phyloP scores from a whole-genome alignment of 1,139 yeast genomes.

The Hemisphaericaspora subhashii region DNA sequence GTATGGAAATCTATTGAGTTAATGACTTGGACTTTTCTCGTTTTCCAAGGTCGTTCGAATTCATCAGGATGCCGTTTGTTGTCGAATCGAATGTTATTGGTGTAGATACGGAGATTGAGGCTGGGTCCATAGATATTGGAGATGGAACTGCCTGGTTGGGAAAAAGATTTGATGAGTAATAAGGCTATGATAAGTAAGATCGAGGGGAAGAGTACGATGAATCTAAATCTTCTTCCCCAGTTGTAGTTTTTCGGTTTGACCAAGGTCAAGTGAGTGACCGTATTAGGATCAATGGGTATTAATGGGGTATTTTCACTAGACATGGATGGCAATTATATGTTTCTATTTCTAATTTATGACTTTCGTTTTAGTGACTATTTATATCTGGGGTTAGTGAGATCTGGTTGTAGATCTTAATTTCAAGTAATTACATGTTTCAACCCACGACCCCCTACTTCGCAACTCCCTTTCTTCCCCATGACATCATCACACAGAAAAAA shows the following conservation, averaged over 20 bases:
- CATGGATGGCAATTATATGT: background rate
- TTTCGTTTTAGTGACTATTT: too few species aligned
- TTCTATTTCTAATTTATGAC: background rate
- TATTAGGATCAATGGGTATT: background rate
- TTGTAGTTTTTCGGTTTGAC: background rate
- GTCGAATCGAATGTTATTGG: conserved; percentile 56
- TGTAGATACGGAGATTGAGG: conserved; percentile 42
- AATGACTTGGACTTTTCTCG: conserved; percentile 33
- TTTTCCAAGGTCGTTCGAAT: conserved; percentile 47
- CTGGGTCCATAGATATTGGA: conserved; percentile 14
- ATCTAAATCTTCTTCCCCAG: background rate
- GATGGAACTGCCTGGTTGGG: background rate
- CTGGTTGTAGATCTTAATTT: too few species aligned
- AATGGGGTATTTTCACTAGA: conserved; percentile 3
- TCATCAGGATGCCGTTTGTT: conserved; percentile 25
- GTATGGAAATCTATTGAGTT: conserved; percentile 41
- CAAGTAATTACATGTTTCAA: too few species aligned
- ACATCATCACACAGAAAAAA: too few species aligned
- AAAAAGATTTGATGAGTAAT: background rate
- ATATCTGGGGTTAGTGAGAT: too few species aligned
- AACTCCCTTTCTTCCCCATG: background rate
- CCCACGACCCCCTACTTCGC: too few species aligned
- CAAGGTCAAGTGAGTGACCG: background rate
- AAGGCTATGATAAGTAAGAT: conserved; percentile 2
- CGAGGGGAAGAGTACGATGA: conserved; percentile 4